Base-by-base conservation (phyloP, 2,329 filamentous ascomycete genomes). In the Cucurbitaria berberidis region DNA sequence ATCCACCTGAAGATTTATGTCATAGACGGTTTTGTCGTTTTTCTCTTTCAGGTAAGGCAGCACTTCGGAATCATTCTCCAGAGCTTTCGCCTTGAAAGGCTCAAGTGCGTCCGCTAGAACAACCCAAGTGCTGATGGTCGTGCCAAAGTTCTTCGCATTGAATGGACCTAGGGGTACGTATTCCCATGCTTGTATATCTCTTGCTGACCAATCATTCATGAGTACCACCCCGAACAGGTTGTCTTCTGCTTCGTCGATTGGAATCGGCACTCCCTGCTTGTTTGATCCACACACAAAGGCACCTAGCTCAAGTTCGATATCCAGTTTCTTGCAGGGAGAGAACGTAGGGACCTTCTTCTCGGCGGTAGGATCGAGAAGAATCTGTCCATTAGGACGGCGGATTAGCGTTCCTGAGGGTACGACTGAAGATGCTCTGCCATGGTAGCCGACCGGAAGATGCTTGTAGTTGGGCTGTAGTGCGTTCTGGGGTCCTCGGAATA, bases 181-280 rank as follows among this genome's bases (percentile, higher is more conserved):
- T 74, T 96, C 91, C 89, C 89, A 95, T 0, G 84, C 83, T 70
- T 96, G 91, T 44, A 95, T 87, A 64, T 95, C 90, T 58, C 90
- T 80, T 4, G 90, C 90, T 48, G 87, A 91, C 91, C 91, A 96
- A 74, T 96, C 91, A 64, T 96, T 96, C 81, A 96, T 84, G 51
- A 96, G 76, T 0, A 95, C 90, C 22, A 91, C 81, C 13, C 91
- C 91, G 67, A 95, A 95, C 24, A 96, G 81, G 64, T 86, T 81
- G 16, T 90, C 83, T 47, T 87, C 85, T 0, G 90, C 90, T 39
- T 87, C 77, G 2, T 78, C 76, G 19, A 93, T 82, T 0, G 79
- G 74, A 18, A 95, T 81, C 0, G 86, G 82, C 48, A 82, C 77
- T 6, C 90, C 89, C 66, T 91, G 79, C 1, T 80, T 73, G 65